These are phyloP conservation scores for Phalaenopsis equestris DNA, from an alignment of 106 monocot genomes.

Conservation along the genomic window DNA sequence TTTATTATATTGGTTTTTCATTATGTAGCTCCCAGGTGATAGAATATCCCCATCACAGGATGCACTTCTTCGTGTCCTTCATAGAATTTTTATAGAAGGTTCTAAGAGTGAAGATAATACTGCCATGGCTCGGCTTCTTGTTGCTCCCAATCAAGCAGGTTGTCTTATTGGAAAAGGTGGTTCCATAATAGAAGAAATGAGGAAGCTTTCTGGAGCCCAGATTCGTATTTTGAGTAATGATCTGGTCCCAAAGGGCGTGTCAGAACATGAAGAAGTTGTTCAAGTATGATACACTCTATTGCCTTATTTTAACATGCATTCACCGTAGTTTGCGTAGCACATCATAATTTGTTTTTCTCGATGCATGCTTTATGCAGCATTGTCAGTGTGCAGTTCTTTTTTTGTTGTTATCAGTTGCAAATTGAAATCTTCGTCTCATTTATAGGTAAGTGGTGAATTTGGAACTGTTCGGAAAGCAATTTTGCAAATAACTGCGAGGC, in stretches of 20 bases:
- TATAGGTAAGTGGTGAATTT: constrained; percentile 60
- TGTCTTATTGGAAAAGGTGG: constrained; percentile 94
- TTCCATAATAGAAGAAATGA: constrained; percentile 86
- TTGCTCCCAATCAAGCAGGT: constrained; percentile 68
- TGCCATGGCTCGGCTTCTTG: constrained; percentile 40
- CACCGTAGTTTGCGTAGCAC: not conserved
- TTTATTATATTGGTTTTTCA: not conserved
- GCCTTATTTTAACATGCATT: not conserved
- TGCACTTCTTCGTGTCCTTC: constrained; percentile 64
- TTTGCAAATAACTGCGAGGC: constrained; percentile 68
- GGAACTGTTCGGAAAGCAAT: constrained; percentile 69
- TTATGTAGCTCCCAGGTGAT: constrained; percentile 59
- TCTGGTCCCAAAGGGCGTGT: constrained; percentile 40
- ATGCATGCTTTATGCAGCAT: not conserved
- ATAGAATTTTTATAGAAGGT: constrained; percentile 37
- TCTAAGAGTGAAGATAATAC: constrained; percentile 39
- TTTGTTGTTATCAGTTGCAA: not conserved
- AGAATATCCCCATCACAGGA: constrained; percentile 76
- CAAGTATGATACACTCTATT: constrained; percentile 35
- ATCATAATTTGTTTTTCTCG: not conserved
- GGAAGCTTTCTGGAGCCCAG: constrained; percentile 69
- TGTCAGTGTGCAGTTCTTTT: not conserved
- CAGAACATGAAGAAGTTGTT: constrained; percentile 70
- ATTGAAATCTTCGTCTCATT: constrained; percentile 7
- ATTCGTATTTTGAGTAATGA: constrained; percentile 70